Evolutionary conservation across 2,329 filamentous ascomycete genomes (phyloP).

Genomic region (Beauveria medogensis): DNA sequence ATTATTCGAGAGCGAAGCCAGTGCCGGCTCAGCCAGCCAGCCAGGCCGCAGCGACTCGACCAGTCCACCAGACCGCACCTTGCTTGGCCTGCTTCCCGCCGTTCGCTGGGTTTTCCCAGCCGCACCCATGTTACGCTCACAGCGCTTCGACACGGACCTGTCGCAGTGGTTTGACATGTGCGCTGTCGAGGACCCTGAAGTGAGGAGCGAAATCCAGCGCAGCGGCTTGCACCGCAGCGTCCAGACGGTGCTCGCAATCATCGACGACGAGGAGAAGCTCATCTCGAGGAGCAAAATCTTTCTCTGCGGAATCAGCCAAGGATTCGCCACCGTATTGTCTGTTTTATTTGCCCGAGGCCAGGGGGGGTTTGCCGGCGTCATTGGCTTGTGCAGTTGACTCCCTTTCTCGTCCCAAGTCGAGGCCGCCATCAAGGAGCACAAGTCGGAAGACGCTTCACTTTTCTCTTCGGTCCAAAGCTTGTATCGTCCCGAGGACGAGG

Average conservation of each 20-base stretch:
- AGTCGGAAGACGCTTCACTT: neutral
- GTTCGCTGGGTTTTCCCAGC: conserved; percentile 1
- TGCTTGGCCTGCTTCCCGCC: neutral
- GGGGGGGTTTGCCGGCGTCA: neutral
- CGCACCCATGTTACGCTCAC: neutral
- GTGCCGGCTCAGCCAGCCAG: neutral
- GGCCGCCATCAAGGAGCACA: neutral
- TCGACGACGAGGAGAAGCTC: neutral
- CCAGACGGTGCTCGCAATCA: neutral
- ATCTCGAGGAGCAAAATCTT: neutral
- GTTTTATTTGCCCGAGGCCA: neutral
- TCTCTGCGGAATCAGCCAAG: conserved; percentile 5
- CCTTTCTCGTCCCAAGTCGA: neutral
- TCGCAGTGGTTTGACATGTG: conserved; percentile 8
- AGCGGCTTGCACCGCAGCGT: neutral
- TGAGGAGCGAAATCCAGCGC: neutral
- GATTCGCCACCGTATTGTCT: neutral
- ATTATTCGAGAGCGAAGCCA: conserved; percentile 24
- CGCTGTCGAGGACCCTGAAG: neutral
- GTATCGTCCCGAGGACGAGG: neutral
- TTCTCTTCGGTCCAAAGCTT: neutral
- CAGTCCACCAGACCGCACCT: neutral
- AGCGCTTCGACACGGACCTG: neutral
- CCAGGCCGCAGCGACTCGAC: neutral
- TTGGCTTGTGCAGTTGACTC: conserved; percentile 3